phyloP scores from a whole-genome alignment of 1,284 basidiomycete species.

The Exobasidium cylindrosporum region DNA sequence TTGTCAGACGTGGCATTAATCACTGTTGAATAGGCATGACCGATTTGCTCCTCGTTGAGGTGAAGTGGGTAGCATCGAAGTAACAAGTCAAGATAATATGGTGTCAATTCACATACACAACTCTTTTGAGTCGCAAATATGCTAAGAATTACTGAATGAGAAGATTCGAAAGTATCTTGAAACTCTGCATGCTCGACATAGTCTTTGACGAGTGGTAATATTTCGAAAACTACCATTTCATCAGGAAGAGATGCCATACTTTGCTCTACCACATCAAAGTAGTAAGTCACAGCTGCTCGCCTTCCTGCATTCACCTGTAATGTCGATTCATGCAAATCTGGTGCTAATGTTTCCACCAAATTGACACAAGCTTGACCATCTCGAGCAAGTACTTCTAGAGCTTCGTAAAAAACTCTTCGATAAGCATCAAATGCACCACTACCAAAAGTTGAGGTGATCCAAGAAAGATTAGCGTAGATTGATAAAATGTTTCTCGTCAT shows the following conservation, averaged over 20 bases:
- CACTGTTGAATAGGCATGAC: constrained; percentile 42
- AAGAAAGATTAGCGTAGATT: constrained; percentile 43
- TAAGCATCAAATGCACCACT: constrained; percentile 36
- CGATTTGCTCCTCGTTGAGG: constrained; percentile 35
- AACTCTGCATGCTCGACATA: neutral
- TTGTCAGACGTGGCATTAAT: constrained; percentile 39
- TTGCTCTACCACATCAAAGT: constrained; percentile 48
- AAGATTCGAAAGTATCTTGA: constrained; percentile 51
- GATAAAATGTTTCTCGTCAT: constrained; percentile 33
- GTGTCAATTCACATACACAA: constrained; percentile 36
- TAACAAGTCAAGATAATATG: constrained; percentile 46
- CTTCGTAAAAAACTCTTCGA: constrained; percentile 48
- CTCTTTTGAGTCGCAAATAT: constrained; percentile 35
- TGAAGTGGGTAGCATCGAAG: constrained; percentile 27
- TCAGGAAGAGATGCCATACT: constrained; percentile 39
- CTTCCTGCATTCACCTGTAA: neutral
- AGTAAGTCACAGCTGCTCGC: constrained; percentile 29
- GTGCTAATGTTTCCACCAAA: constrained; percentile 26
- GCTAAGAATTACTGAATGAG: constrained; percentile 48
- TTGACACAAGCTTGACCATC: constrained; percentile 41
- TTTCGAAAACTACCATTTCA: constrained; percentile 35
- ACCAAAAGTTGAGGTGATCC: constrained; percentile 47
- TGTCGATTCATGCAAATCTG: constrained; percentile 13
- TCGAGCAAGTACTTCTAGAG: constrained; percentile 45
- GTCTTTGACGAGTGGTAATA: constrained; percentile 24